These are phyloP conservation scores for Ambrosia hybrid DNA, from an alignment of 140 eudicot genomes.

Conservation along the genomic window DNA sequence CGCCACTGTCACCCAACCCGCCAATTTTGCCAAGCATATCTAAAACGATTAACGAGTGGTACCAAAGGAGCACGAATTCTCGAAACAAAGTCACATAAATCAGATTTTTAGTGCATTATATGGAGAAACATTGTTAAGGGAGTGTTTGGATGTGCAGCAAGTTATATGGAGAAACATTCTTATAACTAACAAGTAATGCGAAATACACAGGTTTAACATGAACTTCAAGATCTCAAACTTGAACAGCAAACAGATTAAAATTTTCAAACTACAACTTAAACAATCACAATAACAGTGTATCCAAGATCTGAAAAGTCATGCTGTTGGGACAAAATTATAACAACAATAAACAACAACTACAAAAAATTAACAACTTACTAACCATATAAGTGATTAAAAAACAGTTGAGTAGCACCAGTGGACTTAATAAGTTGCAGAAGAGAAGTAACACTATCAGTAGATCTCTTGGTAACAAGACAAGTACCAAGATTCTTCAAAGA, in stretches of 20 bases:
- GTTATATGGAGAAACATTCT: no score
- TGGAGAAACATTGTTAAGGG: background rate
- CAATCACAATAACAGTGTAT: background rate
- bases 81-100: background rate
- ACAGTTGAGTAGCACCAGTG: slow-evolving; percentile 88
- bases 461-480: slow-evolving; percentile 80
- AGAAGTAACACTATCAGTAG: slow-evolving; percentile 78
- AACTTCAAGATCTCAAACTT: slow-evolving; percentile 8
- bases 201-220: background rate
- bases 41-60: background rate
- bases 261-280: background rate
- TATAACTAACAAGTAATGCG: background rate
- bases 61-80: background rate
- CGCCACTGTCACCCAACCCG: no score
- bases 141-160: background rate
- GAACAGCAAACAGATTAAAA: background rate
- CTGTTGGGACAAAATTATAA: background rate
- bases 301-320: slow-evolving; percentile 20
- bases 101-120: background rate
- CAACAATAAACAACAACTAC: background rate
- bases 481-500: slow-evolving; percentile 88
- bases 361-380: slow-evolving; percentile 26
- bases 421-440: slow-evolving; percentile 75
- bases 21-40: background rate
- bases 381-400: slow-evolving; percentile 96